Evolutionary conservation across 306 rosid species (phyloP).

Genomic region (Gillenia trifoliata): DNA sequence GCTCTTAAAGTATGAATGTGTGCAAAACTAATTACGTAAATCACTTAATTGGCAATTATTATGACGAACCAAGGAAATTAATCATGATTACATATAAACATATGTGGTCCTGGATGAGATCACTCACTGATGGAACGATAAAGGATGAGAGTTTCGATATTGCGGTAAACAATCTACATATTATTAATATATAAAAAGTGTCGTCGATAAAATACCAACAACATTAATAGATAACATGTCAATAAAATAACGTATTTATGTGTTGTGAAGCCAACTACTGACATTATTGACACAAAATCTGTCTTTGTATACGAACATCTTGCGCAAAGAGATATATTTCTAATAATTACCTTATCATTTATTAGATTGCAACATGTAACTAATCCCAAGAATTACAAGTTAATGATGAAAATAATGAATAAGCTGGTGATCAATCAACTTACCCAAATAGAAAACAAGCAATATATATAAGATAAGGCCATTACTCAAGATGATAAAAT

Average conservation of each 20-base stretch:
- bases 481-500: background rate
- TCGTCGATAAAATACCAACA: too few relatives aligned
- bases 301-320: too few relatives aligned
- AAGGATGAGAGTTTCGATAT: background rate
- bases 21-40: background rate
- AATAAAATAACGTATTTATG: too few relatives aligned
- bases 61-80: background rate
- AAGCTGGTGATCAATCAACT: background rate
- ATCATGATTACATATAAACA: background rate
- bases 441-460: background rate
- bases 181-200: too few relatives aligned
- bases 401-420: background rate
- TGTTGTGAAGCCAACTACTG: too few relatives aligned
- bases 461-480: background rate
- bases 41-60: background rate
- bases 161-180: too few relatives aligned
- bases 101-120: background rate
- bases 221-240: too few relatives aligned
- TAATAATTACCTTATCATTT: background rate
- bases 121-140: background rate
- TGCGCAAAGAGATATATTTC: too few relatives aligned
- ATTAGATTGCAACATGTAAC: constrained; percentile 7
- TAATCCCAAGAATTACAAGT: background rate
- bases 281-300: too few relatives aligned
- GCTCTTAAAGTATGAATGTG: too few relatives aligned